Evolutionary conservation across 2,329 filamentous ascomycete species (phyloP), one percentile per base, ranked within the genome.

Genomic region (Monilinia laxa): DNA sequence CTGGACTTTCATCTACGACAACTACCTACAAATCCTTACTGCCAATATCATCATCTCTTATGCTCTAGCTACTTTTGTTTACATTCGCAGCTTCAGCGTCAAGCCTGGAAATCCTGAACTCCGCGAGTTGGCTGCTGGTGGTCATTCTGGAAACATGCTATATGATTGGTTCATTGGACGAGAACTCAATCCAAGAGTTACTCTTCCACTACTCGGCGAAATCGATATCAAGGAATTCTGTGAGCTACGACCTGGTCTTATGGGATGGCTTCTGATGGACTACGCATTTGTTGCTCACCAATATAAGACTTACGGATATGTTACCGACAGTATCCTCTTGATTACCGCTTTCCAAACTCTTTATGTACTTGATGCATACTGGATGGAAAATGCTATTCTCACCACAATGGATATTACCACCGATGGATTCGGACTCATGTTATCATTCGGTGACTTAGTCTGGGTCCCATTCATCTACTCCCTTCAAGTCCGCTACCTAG

Each of bases 121-220:
- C 69, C 90, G 93, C 52, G 89, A 95, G 77, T 84, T 98, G 10
- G 93, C 93, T 0, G 86, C 87, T 1, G 93, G 93, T 54, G 93
- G 93, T 20, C 86, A 90, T 75, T 88, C 87, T 1, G 93, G 93
- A 67, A 97, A 96, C 78, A 80, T 92, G 70, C 79, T 97, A 49
- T 97, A 98, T 78, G 94, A 98, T 79, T 98, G 92, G 87, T 98
- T 93, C 80, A 97, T 98, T 71, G 94, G 94, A 25, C 91, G 94
- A 38, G 94, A 98, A 78, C 87, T 98, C 68, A 98, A 98, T 79
- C 94, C 94, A 3, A 91, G 93, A 59, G 79, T 96, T 68, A 86
- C 84, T 0, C 80, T 97, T 31, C 93, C 93, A 2, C 77, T 96
- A 59, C 83, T 97, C 70, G 92, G 92, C 67, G 90, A 92, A 73